Evolutionary conservation across 495 filamentous ascomycete species (phyloP).

Genomic region (Trichoderma parareesei): DNA sequence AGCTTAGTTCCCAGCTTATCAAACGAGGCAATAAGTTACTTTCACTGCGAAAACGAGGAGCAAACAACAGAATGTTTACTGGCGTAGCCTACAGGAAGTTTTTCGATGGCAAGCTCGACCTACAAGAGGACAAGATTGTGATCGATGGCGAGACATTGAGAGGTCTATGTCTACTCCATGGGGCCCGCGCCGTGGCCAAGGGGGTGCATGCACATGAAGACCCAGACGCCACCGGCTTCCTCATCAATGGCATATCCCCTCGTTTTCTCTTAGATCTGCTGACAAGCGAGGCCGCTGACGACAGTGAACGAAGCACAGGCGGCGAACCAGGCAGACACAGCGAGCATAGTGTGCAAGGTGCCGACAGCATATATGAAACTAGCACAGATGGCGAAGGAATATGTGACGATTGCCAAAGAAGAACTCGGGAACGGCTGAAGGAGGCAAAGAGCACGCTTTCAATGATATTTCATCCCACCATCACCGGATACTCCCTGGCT

Average conservation of each 20-base stretch:
- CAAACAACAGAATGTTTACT: constrained; percentile 80
- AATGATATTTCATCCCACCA: constrained; percentile 55
- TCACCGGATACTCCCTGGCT: constrained; percentile 85
- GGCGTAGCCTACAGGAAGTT: constrained; percentile 55
- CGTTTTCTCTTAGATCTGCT: no score
- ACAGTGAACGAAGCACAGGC: no score
- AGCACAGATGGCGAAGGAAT: constrained; percentile 50
- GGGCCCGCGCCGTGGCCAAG: no score
- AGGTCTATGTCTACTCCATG: no score
- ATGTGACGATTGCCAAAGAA: constrained; percentile 58
- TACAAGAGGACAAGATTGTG: constrained; percentile 81
- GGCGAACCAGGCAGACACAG: no score
- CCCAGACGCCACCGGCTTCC: no score
- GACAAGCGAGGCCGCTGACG: no score
- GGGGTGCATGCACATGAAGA: no score
- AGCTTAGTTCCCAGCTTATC: constrained; percentile 57
- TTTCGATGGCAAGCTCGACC: constrained; percentile 67
- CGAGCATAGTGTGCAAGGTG: no score
- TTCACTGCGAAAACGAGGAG: constrained; percentile 50
- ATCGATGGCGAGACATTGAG: constrained; percentile 43
- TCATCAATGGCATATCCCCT: no score
- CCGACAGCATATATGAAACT: neutral
- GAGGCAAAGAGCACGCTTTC: constrained; percentile 59
- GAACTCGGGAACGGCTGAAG: constrained; percentile 23
- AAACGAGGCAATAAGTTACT: constrained; percentile 86